A percentile compares a stretch with the other conserved stretches of the same genome.
Conservation (phyloP, 306 rosid genomes). For the Albizia julibrissin region DNA sequence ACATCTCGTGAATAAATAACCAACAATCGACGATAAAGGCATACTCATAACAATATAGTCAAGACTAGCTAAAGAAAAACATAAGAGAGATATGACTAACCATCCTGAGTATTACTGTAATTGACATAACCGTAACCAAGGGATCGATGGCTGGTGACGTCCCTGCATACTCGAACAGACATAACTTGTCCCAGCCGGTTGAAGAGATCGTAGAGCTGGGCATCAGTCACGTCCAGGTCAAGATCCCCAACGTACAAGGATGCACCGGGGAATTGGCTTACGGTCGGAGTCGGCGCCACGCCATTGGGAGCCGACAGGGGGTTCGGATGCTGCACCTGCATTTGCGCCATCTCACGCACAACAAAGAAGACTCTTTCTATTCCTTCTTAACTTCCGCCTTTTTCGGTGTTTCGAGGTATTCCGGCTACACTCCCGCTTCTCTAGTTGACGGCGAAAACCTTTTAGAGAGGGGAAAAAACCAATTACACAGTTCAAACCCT, state of each 20-base stretch:
- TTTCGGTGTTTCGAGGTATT: not conserved
- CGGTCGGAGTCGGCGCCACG: slow-evolving; percentile 31
- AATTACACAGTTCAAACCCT: not conserved
- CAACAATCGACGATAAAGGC: not conserved
- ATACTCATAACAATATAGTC: not conserved
- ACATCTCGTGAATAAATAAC: not conserved
- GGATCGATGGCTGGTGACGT: slow-evolving; percentile 59
- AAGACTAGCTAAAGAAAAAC: not conserved
- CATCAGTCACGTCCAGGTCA: slow-evolving; percentile 57
- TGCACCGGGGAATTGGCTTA: slow-evolving; percentile 54
- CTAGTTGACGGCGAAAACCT: not conserved
- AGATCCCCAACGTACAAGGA: slow-evolving; percentile 80
- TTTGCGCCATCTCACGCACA: slow-evolving; percentile 59
- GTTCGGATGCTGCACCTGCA: slow-evolving; percentile 68
- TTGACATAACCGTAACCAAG: slow-evolving; percentile 83
- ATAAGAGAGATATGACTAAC: slow-evolving; percentile 31
- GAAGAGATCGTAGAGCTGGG: slow-evolving; percentile 69
- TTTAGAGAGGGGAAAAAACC: not conserved
- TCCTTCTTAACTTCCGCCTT: not conserved
- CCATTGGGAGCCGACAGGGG: slow-evolving; percentile 31
- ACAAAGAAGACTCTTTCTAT: not conserved
- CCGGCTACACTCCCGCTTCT: not conserved
- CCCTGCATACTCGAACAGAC: slow-evolving; percentile 80
- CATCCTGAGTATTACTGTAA: slow-evolving; percentile 62
- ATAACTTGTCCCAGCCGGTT: slow-evolving; percentile 62